Percentiles rank a stretch among this genome's conserved stretches.
These are phyloP conservation scores for Ophiostoma montium DNA, from an alignment of 2,329 filamentous ascomycete genomes.

Conservation along the genomic window DNA sequence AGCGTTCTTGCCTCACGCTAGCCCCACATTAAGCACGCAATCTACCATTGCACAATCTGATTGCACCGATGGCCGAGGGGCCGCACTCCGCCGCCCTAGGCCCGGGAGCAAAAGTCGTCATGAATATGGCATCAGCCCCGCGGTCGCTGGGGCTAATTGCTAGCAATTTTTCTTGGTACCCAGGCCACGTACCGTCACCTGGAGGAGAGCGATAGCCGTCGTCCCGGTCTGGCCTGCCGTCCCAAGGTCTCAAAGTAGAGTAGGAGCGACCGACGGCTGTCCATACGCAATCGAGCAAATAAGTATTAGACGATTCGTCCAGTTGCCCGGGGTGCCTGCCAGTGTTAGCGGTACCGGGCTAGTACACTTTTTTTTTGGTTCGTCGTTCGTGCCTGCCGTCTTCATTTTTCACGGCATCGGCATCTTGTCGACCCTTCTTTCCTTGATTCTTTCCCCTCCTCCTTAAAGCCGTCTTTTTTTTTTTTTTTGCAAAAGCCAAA, in stretches of 20 bases:
- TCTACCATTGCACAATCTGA: conserved; percentile 14
- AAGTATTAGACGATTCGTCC: conserved; percentile 4
- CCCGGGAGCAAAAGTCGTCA: conserved; percentile 4
- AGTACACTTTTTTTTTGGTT: conserved; percentile 3
- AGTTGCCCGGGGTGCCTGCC: conserved; percentile 6
- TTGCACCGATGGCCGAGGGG: conserved; percentile 7
- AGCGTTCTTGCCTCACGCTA: conserved; percentile 4
- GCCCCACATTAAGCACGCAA: conserved; percentile 21
- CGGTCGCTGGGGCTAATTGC: neutral
- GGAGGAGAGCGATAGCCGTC: conserved; percentile 9
- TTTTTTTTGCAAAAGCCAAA: neutral
- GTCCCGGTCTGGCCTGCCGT: conserved; percentile 6
- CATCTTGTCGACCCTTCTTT: neutral
- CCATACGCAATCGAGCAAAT: conserved; percentile 8
- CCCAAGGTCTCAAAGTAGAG: conserved; percentile 1
- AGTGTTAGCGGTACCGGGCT: conserved; percentile 7
- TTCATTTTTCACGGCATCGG: conserved; percentile 1
- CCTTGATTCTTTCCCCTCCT: too few species aligned
- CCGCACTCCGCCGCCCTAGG: conserved; percentile 1
- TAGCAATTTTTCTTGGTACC: neutral
- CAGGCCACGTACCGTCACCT: neutral
- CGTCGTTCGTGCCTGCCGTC: neutral
- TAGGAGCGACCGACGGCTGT: conserved; percentile 2
- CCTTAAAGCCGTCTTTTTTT: too few species aligned
- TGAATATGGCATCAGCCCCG: conserved; percentile 4